Conservation (phyloP, 1,284 basidiomycete genomes). For the Takashimella koratensis region DNA sequence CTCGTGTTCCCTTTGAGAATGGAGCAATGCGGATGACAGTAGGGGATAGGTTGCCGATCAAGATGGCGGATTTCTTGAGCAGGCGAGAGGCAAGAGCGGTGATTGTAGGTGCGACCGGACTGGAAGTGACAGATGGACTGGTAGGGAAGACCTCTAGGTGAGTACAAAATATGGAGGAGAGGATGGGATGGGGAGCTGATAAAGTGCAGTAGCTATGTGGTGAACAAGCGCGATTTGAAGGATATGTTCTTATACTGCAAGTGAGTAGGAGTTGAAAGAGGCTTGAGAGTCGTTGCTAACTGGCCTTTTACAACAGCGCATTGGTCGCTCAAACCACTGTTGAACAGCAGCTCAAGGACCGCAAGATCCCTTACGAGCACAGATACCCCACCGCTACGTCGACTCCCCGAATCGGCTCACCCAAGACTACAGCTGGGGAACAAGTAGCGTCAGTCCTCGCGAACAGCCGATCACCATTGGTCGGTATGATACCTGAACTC, state of each 20-base stretch:
- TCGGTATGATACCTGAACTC: slow-evolving; percentile 67
- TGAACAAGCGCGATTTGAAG: slow-evolving; percentile 36
- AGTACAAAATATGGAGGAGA: too few relatives aligned
- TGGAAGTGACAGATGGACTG: neutral
- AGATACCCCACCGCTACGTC: slow-evolving; percentile 56
- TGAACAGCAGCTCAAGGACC: slow-evolving; percentile 78
- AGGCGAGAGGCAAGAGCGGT: slow-evolving; percentile 15
- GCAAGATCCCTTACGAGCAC: slow-evolving; percentile 71
- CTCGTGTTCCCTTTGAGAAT: slow-evolving; percentile 30
- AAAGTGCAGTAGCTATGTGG: slow-evolving; percentile 22
- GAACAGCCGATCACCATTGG: slow-evolving; percentile 26
- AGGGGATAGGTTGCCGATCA: slow-evolving; percentile 30
- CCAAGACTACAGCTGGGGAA: slow-evolving; percentile 3
- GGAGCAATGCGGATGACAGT: slow-evolving; percentile 33
- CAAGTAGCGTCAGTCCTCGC: neutral
- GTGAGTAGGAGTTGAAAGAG: slow-evolving; percentile 18
- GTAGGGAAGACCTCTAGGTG: neutral
- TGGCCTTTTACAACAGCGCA: slow-evolving; percentile 55
- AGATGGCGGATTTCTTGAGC: slow-evolving; percentile 21
- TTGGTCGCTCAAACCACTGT: slow-evolving; percentile 85
- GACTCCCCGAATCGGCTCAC: slow-evolving; percentile 10
- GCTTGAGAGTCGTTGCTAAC: neutral
- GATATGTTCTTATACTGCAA: slow-evolving; percentile 42
- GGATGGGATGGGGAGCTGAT: too few relatives aligned
- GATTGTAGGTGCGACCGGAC: neutral